These are phyloP conservation scores for Pythium aquatile DNA, from an alignment of 352 stramenopile genomes.

Conservation along the genomic window DNA sequence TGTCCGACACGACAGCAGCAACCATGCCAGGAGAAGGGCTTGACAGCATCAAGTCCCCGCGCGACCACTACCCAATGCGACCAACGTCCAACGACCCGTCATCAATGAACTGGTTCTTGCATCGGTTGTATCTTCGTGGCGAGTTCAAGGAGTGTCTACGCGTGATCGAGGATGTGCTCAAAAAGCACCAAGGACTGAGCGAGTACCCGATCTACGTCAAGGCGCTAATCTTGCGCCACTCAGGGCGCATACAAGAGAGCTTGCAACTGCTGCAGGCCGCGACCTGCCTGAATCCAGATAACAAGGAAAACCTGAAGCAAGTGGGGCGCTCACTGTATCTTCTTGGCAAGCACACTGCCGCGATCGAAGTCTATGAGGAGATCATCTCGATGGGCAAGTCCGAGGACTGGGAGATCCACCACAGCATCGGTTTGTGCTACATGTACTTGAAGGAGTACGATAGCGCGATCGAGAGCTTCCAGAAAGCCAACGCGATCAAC, in stretches of 20 bases:
- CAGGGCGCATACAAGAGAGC: conserved; percentile 88
- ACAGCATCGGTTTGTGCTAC: conserved; percentile 91
- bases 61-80: conserved; percentile 35
- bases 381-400: conserved; percentile 71
- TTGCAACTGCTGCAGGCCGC: conserved; percentile 91
- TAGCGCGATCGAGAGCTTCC: conserved; percentile 84
- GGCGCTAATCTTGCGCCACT: conserved; percentile 86
- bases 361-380: conserved; percentile 91
- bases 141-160: conserved; percentile 89
- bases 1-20: background rate
- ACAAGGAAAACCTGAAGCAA: conserved; percentile 92
- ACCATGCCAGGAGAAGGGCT: conserved; percentile 22
- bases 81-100: conserved; percentile 37
- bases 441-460: conserved; percentile 92
- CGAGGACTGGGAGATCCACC: conserved; percentile 93
- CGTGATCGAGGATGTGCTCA: conserved; percentile 89
- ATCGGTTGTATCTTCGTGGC: conserved; percentile 78
- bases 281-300: conserved; percentile 90
- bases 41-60: conserved; percentile 57
- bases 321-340: conserved; percentile 75
- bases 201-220: conserved; percentile 94
- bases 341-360: conserved; percentile 88
- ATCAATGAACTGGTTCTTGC: conserved; percentile 81
- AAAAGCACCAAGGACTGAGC: conserved; percentile 78
- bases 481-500: conserved; percentile 90